Evolutionary conservation across 495 filamentous ascomycete genomes (phyloP).

Genomic region (Penicillium fimorum): DNA sequence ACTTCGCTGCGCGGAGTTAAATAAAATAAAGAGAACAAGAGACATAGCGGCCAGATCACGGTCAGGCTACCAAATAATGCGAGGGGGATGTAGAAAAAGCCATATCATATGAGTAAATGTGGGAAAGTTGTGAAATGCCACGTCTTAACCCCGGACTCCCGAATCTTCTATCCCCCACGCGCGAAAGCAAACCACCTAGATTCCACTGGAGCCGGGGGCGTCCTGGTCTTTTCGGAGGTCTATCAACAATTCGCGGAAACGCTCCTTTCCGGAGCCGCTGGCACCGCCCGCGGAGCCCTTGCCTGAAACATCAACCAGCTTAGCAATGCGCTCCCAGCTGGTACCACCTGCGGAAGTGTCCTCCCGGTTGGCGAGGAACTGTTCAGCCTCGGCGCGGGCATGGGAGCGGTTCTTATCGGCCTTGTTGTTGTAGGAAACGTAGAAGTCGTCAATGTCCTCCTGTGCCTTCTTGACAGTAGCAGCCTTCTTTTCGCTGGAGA

Average conservation of each 20-base stretch:
- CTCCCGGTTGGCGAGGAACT: conserved; percentile 84
- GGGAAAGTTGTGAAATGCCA: conserved; percentile 1
- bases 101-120: conserved; percentile 8
- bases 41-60: conserved; percentile 24
- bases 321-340: conserved; percentile 97
- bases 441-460: conserved; percentile 94
- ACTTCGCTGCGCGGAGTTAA: conserved; percentile 33
- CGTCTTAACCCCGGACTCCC: conserved; percentile 6
- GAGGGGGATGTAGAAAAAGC: conserved; percentile 15
- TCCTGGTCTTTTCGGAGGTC: conserved; percentile 92
- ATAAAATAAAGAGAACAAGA: conserved; percentile 31
- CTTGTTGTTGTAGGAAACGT: conserved; percentile 98
- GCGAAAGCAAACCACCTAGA: conserved; percentile 28
- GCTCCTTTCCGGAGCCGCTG: conserved; percentile 85
- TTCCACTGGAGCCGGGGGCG: conserved; percentile 70
- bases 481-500: conserved; percentile 71
- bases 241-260: conserved; percentile 87
- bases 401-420: conserved; percentile 86
- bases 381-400: conserved; percentile 87
- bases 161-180: conserved; percentile 1
- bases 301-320: conserved; percentile 92
- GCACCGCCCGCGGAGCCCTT: conserved; percentile 85
- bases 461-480: conserved; percentile 83
- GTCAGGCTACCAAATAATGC: conserved; percentile 13
- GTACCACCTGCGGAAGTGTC: conserved; percentile 92